Base-by-base conservation (phyloP, 805 yeast species). In the Candida chauliodis region DNA sequence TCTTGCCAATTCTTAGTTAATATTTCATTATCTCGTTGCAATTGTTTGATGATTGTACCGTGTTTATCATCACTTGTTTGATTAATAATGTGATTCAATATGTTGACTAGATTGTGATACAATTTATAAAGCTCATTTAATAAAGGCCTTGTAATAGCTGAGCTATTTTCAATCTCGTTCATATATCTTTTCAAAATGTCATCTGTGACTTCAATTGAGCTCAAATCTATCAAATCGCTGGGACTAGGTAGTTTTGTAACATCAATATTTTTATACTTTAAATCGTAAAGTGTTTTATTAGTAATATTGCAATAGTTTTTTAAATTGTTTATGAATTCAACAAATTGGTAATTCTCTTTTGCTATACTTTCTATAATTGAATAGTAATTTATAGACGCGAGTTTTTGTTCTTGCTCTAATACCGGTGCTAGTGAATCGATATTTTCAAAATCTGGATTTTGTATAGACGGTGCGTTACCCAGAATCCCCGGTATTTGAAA, bases 1-100 rank as follows among this genome's bases (percentile, higher is more conserved):
- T 64, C 65, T 38, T 62, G 51, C 70, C 71, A 66, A 39, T 63
- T 67, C 26, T 53, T 48, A 11, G 53, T 52, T 34, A 66, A 55
- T 15, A 45, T 43, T 19, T 54, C 59, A 38, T 66, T 55, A 36
- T 69, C 72, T n/a, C 50, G 51, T 34, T 50, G 47, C 36, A 66
- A 51, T 34, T 51, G 51, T 24, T 48, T 43, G 26, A 57, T 40
- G 22, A 42, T 43, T 17, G 36, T 25, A 10, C 37, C 32, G 11
- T 24, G 16, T 11, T 19, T 36, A 8, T 21, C 43, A 7, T 34
- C 18, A 9, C 47, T 47, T 23, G 37, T 28, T n/a, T 42, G 42
- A 13, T 30, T 23, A n/a, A 32, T 19, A 3, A 22, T 30, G 15
- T 37, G 44, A 26, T 41, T 41, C 2, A 40, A 14, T 10, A 43